These are phyloP conservation scores for Penicillium expansum DNA, from an alignment of 2,329 filamentous ascomycete species.

Conservation along the genomic window DNA sequence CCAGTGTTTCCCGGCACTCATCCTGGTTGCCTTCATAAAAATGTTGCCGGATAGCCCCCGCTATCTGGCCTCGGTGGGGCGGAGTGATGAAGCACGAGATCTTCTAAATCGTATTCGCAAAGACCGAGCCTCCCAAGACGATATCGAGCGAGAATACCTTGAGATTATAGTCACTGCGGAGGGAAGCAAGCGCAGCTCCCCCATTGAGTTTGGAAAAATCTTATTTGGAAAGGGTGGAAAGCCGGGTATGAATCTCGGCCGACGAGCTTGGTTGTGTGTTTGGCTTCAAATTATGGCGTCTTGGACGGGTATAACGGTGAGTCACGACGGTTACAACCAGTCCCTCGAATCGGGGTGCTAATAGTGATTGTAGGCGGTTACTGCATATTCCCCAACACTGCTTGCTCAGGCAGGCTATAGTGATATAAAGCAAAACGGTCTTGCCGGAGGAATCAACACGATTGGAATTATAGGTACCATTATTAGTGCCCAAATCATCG, in stretches of 20 bases:
- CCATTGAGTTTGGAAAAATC: slow-evolving; percentile 41
- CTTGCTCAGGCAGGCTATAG: slow-evolving; percentile 38
- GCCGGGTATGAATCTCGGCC: slow-evolving; percentile 34
- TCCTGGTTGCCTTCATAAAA: slow-evolving; percentile 30
- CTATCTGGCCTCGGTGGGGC: slow-evolving; percentile 33
- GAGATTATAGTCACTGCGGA: slow-evolving; percentile 38
- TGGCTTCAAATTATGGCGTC: slow-evolving; percentile 48
- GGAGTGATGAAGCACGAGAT: slow-evolving; percentile 49
- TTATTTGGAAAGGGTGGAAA: slow-evolving; percentile 34
- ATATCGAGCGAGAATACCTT: slow-evolving; percentile 34
- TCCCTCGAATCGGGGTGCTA: slow-evolving; percentile 8
- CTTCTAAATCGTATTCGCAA: slow-evolving; percentile 42
- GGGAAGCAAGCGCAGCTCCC: slow-evolving; percentile 35
- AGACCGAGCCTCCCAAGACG: slow-evolving; percentile 18
- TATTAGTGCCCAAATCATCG: slow-evolving; percentile 52
- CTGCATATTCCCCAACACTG: slow-evolving; percentile 33
- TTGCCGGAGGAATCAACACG: slow-evolving; percentile 53
- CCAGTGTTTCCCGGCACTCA: slow-evolving; percentile 33
- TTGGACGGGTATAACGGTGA: slow-evolving; percentile 46
- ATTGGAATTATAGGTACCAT: slow-evolving; percentile 53
- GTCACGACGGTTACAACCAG: slow-evolving; percentile 11
- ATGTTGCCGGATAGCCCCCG: slow-evolving; percentile 36
- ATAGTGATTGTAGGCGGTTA: slow-evolving; percentile 38
- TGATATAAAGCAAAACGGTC: slow-evolving; percentile 42
- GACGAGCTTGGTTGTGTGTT: slow-evolving; percentile 46